Evolutionary conservation across 352 stramenopile genomes (phyloP).

Genomic region (Phytophthora tubulina): DNA sequence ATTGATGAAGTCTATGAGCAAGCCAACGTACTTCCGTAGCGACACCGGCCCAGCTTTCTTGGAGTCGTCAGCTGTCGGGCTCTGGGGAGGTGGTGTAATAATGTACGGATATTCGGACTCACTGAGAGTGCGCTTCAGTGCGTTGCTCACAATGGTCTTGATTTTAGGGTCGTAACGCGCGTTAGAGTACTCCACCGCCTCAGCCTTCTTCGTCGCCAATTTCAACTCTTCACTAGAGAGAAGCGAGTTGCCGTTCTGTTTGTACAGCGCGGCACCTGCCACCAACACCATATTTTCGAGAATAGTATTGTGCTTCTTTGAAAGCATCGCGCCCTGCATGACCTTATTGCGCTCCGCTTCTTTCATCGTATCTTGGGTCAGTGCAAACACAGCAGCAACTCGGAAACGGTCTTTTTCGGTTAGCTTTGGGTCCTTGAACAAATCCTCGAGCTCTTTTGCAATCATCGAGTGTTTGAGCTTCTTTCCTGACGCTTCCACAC

Average conservation of each 20-base stretch:
- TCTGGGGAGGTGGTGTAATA: conserved; percentile 72
- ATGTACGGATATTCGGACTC: conserved; percentile 85
- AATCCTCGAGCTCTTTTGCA: conserved; percentile 89
- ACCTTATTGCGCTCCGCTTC: conserved; percentile 89
- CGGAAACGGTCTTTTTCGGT: conserved; percentile 88
- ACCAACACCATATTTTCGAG: conserved; percentile 80
- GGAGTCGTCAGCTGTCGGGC: conserved; percentile 40
- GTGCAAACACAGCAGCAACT: conserved; percentile 93
- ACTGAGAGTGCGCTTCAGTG: conserved; percentile 70
- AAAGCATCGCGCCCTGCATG: conserved; percentile 86
- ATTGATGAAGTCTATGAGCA: neutral
- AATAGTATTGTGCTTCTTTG: conserved; percentile 65
- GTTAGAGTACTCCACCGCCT: conserved; percentile 80
- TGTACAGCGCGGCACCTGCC: conserved; percentile 58
- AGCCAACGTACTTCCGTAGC: conserved; percentile 70
- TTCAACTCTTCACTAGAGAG: conserved; percentile 74
- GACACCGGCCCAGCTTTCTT: conserved; percentile 75
- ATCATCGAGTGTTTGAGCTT: conserved; percentile 89
- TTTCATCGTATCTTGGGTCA: conserved; percentile 93
- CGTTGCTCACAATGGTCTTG: conserved; percentile 66
- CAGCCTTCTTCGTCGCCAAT: conserved; percentile 68
- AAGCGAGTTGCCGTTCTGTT: conserved; percentile 70
- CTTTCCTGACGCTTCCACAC: conserved; percentile 93
- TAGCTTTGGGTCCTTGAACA: conserved; percentile 87
- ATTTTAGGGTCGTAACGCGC: conserved; percentile 80